Percentiles rank a stretch among this genome's conserved stretches.
Conservation (phyloP, 306 rosid genomes). For the Glycyrrhiza uralensis region DNA sequence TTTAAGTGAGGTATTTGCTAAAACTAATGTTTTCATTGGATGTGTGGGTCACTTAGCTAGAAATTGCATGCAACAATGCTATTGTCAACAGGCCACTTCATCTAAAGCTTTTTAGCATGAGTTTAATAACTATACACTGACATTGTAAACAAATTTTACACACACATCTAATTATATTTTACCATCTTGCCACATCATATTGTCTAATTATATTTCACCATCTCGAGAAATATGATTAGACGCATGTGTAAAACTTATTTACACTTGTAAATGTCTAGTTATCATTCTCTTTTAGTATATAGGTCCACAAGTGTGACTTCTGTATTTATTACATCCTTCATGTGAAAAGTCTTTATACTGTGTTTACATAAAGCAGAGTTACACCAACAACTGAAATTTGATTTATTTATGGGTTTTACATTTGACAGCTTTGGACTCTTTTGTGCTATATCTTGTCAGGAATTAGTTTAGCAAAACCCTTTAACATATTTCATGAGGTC, state of each 20-base stretch:
- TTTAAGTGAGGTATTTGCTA: conserved; percentile 50
- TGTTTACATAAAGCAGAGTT: background rate
- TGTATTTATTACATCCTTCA: background rate
- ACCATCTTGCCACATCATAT: too few relatives aligned
- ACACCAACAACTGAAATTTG: background rate
- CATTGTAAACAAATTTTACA: too few relatives aligned
- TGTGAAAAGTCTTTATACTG: background rate
- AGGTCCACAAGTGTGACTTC: too few relatives aligned
- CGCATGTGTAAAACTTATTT: too few relatives aligned
- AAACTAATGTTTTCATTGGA: background rate
- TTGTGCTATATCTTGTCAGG: background rate
- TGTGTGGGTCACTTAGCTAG: background rate
- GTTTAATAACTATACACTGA: too few relatives aligned
- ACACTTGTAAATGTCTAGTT: too few relatives aligned
- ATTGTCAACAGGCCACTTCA: background rate
- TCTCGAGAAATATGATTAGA: too few relatives aligned
- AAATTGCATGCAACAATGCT: conserved; percentile 12
- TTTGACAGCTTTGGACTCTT: background rate
- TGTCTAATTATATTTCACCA: too few relatives aligned
- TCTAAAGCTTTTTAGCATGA: background rate
- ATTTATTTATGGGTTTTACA: background rate
- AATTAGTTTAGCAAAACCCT: background rate
- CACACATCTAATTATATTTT: too few relatives aligned
- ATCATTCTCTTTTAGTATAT: too few relatives aligned
- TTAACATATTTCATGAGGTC: background rate